Evolutionary conservation across 257 asterid species (phyloP), one percentile per base, ranked within the genome.

Genomic region (Ilex aquifolium): DNA sequence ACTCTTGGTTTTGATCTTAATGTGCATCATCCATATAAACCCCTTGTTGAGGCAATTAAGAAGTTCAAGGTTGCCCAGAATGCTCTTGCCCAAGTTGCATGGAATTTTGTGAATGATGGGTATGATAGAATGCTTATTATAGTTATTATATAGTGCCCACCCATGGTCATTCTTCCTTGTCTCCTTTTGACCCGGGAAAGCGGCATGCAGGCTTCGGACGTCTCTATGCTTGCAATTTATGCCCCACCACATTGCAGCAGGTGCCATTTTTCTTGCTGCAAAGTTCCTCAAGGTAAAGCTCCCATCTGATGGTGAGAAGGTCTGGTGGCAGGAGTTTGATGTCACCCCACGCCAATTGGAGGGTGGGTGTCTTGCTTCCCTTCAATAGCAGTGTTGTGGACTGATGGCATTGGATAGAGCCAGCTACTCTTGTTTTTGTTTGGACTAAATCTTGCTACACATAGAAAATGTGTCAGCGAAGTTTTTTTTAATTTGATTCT

Each of bases 311-410:
- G 88, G 91, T 7, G 97, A 89, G 79, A 88, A 86, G 85, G 88
- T 82, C 77, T 93, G 99, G 99, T 89, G 99, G 99, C 99, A 89
- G 78, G 99, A 93, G 84, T 87, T 93, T 78, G 96, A 89, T 76
- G 97, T 93, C 82, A 89, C 95, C 74, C 97, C 99, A 72, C 97
- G 90, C 78, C 99, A 93, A 78, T 82, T 91, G 80, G 98, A 91
- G 94, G 98, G 96, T 91, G 56, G 78, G 92, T 79, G 70, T 64
- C 78, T 76, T 74, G 63, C 74, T 74, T 75, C 64, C 69, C 74
- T 71, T 72, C 77, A 51, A 52, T 72, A 73, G 77, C 66, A 65
- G 67, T 68, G 40, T 62, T 74, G 42, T 36, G 8, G 42, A 44
- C 63, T 60, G 70, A 59, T 61, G 75, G 67, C 53, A 66, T 57